Base-by-base conservation (phyloP, 176 grass and related monocot genomes). In the Carex cristatella region DNA sequence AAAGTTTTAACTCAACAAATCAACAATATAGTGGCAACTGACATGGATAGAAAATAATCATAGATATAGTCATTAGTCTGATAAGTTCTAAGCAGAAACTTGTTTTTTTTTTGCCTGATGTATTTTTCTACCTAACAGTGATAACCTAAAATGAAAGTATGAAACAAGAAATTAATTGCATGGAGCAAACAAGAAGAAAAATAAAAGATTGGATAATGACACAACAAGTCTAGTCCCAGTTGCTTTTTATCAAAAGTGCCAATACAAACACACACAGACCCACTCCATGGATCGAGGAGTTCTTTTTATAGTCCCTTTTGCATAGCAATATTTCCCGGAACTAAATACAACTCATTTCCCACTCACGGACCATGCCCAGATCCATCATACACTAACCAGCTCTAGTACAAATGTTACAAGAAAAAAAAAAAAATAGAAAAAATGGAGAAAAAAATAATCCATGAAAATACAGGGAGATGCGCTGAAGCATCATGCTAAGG, bases 401-500 rank as follows among this genome's bases (percentile, higher is more conserved):
- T 68, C 61, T 69, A 83, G 46, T 69, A 51, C 63, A 69, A 83
- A 67, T 33, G 62, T 33, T 69, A 83, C 81, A 83, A 80, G 55
- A 58, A 82, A 18, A 49, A 42, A 8, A 61, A 42, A 62, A 83
- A 83, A 67, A 83, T 67, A 68, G 40, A 81, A 80, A 81, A 38
- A 65, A 79, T 65, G 49, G 5, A 10, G 44, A 60, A 86, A 84
- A 59, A 51, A 53, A 42, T 53, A 89, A 80, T 74, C 70, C 12
- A 69, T 61, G 7, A 61, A 71, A 87, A 92, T 83, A 85, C 72
- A 90, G 86, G 91, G 7, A 13, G 88, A 92, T 87, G 91, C 76
- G 9, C 61, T 6, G 28, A 94, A 54, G 89, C 94, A 93, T 93
- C 86, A 69, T 75, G 37, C 91, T 91, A 88, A 69, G 87, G 84